Evolutionary conservation across 2,329 filamentous ascomycete species (phyloP).

Genomic region (Botrytis deweyae): DNA sequence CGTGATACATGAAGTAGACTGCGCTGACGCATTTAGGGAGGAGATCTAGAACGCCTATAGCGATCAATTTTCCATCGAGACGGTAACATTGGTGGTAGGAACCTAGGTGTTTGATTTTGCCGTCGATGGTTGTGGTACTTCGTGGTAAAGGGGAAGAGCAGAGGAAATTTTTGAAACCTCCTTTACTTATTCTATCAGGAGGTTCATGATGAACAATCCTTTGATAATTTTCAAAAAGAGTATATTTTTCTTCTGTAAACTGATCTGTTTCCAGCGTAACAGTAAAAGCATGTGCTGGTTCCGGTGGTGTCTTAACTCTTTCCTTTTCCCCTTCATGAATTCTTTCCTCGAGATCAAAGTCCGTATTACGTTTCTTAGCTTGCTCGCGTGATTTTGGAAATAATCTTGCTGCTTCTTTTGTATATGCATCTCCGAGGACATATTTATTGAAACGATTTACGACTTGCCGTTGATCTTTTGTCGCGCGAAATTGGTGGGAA

Average conservation of each 20-base stretch:
- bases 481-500: slow-evolving; percentile 61
- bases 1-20: slow-evolving; percentile 81
- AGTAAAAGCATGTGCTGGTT: slow-evolving; percentile 65
- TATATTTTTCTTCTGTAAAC: slow-evolving; percentile 75
- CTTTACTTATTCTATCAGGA: slow-evolving; percentile 55
- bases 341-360: slow-evolving; percentile 65
- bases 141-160: slow-evolving; percentile 64
- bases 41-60: slow-evolving; percentile 74
- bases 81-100: slow-evolving; percentile 83
- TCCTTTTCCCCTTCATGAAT: slow-evolving; percentile 66
- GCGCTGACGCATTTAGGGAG: slow-evolving; percentile 75
- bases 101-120: slow-evolving; percentile 58
- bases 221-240: slow-evolving; percentile 74
- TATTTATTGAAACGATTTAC: slow-evolving; percentile 74
- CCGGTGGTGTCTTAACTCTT: slow-evolving; percentile 51
- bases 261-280: slow-evolving; percentile 68
- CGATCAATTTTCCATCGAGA: slow-evolving; percentile 72
- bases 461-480: slow-evolving; percentile 71
- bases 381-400: slow-evolving; percentile 68
- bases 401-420: slow-evolving; percentile 60
- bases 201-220: slow-evolving; percentile 68
- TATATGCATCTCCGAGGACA: slow-evolving; percentile 67
- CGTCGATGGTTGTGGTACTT: slow-evolving; percentile 49
- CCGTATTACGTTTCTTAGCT: slow-evolving; percentile 60
- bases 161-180: slow-evolving; percentile 69